phyloP scores from a whole-genome alignment of 2,329 filamentous ascomycete species.

The Rutstroemia sp. region DNA sequence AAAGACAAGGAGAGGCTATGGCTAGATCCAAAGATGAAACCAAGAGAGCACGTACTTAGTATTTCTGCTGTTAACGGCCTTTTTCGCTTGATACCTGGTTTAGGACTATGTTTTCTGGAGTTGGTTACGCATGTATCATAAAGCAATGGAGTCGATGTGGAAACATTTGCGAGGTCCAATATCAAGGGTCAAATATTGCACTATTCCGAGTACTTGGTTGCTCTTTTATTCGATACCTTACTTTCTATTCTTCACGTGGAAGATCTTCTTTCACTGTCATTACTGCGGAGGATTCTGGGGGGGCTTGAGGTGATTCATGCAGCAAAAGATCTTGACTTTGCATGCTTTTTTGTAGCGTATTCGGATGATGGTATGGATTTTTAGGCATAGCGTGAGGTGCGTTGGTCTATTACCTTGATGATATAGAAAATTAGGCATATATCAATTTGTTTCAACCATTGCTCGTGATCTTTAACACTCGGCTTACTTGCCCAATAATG shows the following conservation, averaged over 20 bases:
- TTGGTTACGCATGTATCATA: not conserved
- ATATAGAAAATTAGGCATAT: conserved; percentile 1
- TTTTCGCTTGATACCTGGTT: not conserved
- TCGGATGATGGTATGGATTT: conserved; percentile 2
- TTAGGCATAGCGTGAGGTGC: conserved; percentile 3
- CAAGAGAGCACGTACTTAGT: conserved; percentile 5
- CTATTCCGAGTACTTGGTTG: not conserved
- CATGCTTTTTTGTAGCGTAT: conserved; percentile 6
- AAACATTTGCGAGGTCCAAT: too few species aligned
- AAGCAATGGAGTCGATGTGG: not conserved
- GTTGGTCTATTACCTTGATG: conserved; percentile 6
- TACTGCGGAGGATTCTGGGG: conserved; percentile 1
- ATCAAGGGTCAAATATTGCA: not conserved
- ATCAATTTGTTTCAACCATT: not conserved
- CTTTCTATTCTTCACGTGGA: conserved; percentile 1
- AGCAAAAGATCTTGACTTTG: conserved; percentile 1
- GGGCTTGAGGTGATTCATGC: not conserved
- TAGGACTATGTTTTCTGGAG: not conserved
- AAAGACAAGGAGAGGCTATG: conserved; percentile 36
- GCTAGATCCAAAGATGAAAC: conserved; percentile 21
- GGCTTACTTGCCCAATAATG: not conserved
- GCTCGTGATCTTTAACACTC: too few species aligned
- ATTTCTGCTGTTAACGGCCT: not conserved
- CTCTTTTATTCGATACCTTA: not conserved
- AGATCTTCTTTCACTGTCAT: not conserved